Conservation (phyloP, 495 filamentous ascomycete species). For the Annulohypoxylon maeteangense region DNA sequence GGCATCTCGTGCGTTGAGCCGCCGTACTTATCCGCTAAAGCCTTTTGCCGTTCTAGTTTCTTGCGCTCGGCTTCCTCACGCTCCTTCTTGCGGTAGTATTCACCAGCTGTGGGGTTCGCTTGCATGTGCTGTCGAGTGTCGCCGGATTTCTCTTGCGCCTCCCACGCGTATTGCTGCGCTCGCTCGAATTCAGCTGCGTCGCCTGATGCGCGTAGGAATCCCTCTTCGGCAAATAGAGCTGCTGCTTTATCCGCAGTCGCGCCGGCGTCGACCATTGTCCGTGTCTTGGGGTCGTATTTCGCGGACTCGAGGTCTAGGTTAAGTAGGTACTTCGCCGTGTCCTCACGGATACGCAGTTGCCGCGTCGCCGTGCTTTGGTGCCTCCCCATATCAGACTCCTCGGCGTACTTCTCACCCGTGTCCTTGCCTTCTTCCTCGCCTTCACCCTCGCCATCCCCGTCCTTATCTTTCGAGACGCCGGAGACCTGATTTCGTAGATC, state of each 20-base stretch:
- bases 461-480: constrained; percentile 45
- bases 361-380: constrained; percentile 89
- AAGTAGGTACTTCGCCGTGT: constrained; percentile 97
- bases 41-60: constrained; percentile 72
- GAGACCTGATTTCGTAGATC: constrained; percentile 72
- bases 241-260: constrained; percentile 85
- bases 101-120: constrained; percentile 94
- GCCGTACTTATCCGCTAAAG: constrained; percentile 87
- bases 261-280: constrained; percentile 90
- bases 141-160: constrained; percentile 83
- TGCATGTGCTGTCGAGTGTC: constrained; percentile 86
- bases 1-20: constrained; percentile 69
- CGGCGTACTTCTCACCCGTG: constrained; percentile 80
- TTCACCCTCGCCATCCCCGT: constrained; percentile 63
- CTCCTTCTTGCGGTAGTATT: constrained; percentile 82
- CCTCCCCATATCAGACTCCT: constrained; percentile 95
- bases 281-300: constrained; percentile 97
- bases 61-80: constrained; percentile 74
- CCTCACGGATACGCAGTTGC: constrained; percentile 91
- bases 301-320: constrained; percentile 96
- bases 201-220: constrained; percentile 88
- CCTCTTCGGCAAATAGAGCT: constrained; percentile 91
- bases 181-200: constrained; percentile 95
- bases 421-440: constrained; percentile 65
- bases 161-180: constrained; percentile 93